Base-by-base conservation (phyloP, 2,329 filamentous ascomycete species). In the Helotiales sp. region DNA sequence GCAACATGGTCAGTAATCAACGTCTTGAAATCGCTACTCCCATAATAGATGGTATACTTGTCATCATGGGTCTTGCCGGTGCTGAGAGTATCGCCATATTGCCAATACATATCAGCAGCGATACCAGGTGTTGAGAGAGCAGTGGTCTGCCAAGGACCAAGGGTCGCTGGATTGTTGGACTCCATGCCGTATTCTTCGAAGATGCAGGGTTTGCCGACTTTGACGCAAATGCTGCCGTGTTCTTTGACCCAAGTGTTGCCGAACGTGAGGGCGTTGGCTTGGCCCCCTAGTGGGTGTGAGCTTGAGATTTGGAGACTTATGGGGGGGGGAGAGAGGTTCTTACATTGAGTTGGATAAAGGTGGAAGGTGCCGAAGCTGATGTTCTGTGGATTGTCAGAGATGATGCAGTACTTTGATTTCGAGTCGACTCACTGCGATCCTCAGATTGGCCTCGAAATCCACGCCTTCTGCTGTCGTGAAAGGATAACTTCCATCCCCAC, bases 321-420 rank as follows among this genome's bases (percentile, higher is more conserved):
- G 17, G 7, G 17, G 20, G 17, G 5, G 11, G 2, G 22, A 4
- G 34, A 13, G 22, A 8, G 28, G 22, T 17, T 32, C 43, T 20
- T 22, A 61, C 83, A 86, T 66, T 75, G 75, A 11, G 58, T 55
- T 0, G 83, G 83, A 68, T 86, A 87, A 13, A 86, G 74, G 71
- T 87, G 84, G 70, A 85, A 82, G 1, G 83, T 85, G 13, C 81
- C 84, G 66, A 85, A 86, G 69, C 84, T 82, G 47, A 86, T 80
- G 49, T 61, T 64, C 11, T 79, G 73, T 43, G 85, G 80, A 2
- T 75, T 13, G n/a, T 30, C 20, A 50, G 15, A 3, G n/a, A 49
- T n/a, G 2, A 3, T 6, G 3, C 20, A 1, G 17, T 6, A 11
- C 30, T 34, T 6, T 34, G 30, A 45, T 3, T 7, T 40, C 7